Evolutionary conservation across 768 basidiomycete species (phyloP), one percentile per base, ranked within the genome.

Genomic region (Crassisporium funariophilum): DNA sequence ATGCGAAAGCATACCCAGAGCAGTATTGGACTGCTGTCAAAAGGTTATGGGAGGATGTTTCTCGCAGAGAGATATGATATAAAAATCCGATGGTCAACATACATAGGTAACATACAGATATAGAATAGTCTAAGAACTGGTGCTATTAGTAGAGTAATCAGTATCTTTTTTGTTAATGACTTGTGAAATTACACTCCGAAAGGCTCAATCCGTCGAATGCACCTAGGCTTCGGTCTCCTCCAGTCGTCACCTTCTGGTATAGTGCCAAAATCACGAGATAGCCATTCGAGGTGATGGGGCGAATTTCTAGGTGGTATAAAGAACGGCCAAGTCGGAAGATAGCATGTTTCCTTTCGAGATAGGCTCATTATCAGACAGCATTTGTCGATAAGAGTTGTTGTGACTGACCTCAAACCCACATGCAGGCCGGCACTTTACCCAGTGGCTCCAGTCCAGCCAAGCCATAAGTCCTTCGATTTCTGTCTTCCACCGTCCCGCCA

Each of bases 1-100:
- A 78, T 65, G 74, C 72, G 0, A 71, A 65, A 36, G 53, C 59
- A 6, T 61, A 78, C 52, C 76, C 76, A 0, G 62, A 64, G 21
- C 52, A 69, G 19, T 78, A 78, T 55, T 78, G 78, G 77, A 53
- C 52, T 13, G 69, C 67, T 8, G 62, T 77, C 0, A 56, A 55
- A 41, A 56, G 51, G 15, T 19, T 70, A 13, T 79, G 78, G 74
- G 56, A 61, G 10, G 63, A 62, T 29, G 70, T n/a, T n/a, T n/a
- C n/a, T n/a, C n/a, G n/a, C n/a, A n/a, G n/a, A n/a, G n/a, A n/a
- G n/a, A n/a, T n/a, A n/a, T n/a, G n/a, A n/a, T n/a, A n/a, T n/a
- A n/a, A n/a, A n/a, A n/a, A n/a, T n/a, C n/a, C n/a, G n/a, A n/a
- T n/a, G n/a, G n/a, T n/a, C n/a, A n/a, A n/a, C n/a, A n/a, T n/a